Evolutionary conservation across 2,329 filamentous ascomycete genomes (phyloP).

Genomic region (Cercospora zeae-maydis): DNA sequence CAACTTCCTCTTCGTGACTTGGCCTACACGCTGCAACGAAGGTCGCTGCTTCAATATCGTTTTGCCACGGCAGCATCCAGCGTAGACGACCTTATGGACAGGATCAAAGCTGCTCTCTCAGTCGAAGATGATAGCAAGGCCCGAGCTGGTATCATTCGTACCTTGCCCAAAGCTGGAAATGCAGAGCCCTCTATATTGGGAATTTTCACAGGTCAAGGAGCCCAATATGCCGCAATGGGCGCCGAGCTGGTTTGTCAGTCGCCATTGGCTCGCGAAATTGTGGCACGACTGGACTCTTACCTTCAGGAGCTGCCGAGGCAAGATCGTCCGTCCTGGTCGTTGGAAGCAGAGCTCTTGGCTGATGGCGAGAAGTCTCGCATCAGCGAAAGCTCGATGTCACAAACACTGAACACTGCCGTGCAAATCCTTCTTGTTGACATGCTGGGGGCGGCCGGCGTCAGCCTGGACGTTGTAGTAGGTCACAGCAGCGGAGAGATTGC

Average conservation of each 20-base stretch:
- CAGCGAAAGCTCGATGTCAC: neutral
- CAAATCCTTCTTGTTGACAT: slow-evolving; percentile 12
- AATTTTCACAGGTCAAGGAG: slow-evolving; percentile 24
- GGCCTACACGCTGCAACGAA: neutral
- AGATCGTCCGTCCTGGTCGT: slow-evolving; percentile 40
- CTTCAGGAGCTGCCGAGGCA: slow-evolving; percentile 28
- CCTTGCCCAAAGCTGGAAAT: neutral
- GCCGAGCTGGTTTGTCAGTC: neutral
- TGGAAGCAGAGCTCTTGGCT: neutral
- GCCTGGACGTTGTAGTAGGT: slow-evolving; percentile 28
- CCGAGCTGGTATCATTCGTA: neutral
- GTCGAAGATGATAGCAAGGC: neutral
- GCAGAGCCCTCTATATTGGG: neutral
- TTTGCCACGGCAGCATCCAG: no score
- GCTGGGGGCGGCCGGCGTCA: slow-evolving; percentile 16
- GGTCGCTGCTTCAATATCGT: no score
- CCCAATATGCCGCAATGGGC: slow-evolving; percentile 22
- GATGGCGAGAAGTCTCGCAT: neutral
- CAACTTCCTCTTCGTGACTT: neutral
- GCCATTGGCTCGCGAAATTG: slow-evolving; percentile 20
- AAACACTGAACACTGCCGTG: slow-evolving; percentile 16
- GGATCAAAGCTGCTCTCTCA: neutral
- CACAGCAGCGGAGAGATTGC: slow-evolving; percentile 36
- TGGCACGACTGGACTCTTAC: slow-evolving; percentile 45
- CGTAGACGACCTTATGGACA: neutral